Evolutionary conservation across 495 filamentous ascomycete species (phyloP).

Genomic region (Xylaria flabelliformis): DNA sequence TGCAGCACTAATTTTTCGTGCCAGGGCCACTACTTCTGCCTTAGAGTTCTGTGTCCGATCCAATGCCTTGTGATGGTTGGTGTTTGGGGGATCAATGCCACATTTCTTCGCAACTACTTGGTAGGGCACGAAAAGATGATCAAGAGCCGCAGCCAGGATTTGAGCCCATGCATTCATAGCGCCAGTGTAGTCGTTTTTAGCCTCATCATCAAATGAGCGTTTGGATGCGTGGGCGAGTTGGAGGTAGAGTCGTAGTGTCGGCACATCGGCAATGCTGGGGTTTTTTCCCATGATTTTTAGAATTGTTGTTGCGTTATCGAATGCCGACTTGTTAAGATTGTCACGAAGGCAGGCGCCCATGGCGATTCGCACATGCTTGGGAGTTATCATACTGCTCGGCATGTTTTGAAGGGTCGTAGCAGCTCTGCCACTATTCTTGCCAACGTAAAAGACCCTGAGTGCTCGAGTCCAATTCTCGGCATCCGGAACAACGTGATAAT

Average conservation of each 20-base stretch:
- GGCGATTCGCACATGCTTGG: conserved; percentile 71
- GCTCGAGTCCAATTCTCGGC: conserved; percentile 67
- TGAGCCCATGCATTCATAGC: conserved; percentile 39
- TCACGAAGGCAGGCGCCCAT: conserved; percentile 73
- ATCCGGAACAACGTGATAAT: conserved; percentile 69
- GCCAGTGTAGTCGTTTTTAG: conserved; percentile 19
- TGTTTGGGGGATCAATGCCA: conserved; percentile 28
- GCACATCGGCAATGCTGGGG: conserved; percentile 51
- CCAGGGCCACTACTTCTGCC: conserved; percentile 47
- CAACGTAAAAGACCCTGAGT: conserved; percentile 69
- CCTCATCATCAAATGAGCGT: conserved; percentile 29
- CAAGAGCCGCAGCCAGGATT: conserved; percentile 46
- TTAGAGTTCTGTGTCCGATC: conserved; percentile 27
- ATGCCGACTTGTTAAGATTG: conserved; percentile 67
- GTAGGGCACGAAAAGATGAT: conserved; percentile 49
- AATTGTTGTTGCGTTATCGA: conserved; percentile 62
- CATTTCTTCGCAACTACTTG: conserved; percentile 37
- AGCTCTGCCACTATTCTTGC: conserved; percentile 62
- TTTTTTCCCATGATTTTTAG: conserved; percentile 61
- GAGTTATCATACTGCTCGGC: conserved; percentile 45
- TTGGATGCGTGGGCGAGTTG: conserved; percentile 44
- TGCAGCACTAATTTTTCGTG: conserved; percentile 49
- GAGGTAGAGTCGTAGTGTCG: conserved; percentile 48
- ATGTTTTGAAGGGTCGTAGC: conserved; percentile 61
- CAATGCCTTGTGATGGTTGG: conserved; percentile 27